Evolutionary conservation across 2,329 filamentous ascomycete species (phyloP), one percentile per base, ranked within the genome.

Genomic region (Thelonectria olida): DNA sequence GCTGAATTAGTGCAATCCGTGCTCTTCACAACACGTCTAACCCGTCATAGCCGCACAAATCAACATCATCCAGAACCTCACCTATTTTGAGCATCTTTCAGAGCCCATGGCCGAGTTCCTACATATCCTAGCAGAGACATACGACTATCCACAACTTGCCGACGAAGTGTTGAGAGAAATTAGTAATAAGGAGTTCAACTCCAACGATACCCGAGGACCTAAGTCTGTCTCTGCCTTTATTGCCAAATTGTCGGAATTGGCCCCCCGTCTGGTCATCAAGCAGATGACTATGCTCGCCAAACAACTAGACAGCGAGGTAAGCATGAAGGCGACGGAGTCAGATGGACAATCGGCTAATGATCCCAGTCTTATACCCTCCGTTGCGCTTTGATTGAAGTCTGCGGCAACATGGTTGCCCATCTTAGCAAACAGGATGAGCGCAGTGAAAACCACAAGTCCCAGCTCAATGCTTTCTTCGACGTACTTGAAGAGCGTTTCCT

Each of bases 91-190:
- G 79, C 96, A 99, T 77, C 81, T 99, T n/a, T 95, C 96, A 1
- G 96, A 99, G 74, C 96, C 96, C 1, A 99, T 99, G 96, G 96
- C 96, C 28, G 96, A 99, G 76, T 97, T 99, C 71, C 82, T 99
- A 5, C 93, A 98, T 71, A 99, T 98, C 72, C 83, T 99, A 23
- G 90, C 94, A 1, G 94, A 98, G 75, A 95, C 97, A 80, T 99
- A 98, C 80, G 96, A 99, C 78, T 97, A 98, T 75, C 92, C 94
- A 15, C 96, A 99, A 73, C 84, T 99, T 8, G 91, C 93, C 5
- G 96, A 97, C 75, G 96, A 99, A 74, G 92, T 98, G 27, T 79
- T 99, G 60, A 90, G 93, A 71, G 96, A 99, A 74, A 86, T 99
- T 67, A 97, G 94, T 76, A 97, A 94, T 79, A 99, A 97, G 76